Base-by-base conservation (phyloP, 1,284 basidiomycete genomes). In the Cutaneotrichosporon arboriforme region DNA sequence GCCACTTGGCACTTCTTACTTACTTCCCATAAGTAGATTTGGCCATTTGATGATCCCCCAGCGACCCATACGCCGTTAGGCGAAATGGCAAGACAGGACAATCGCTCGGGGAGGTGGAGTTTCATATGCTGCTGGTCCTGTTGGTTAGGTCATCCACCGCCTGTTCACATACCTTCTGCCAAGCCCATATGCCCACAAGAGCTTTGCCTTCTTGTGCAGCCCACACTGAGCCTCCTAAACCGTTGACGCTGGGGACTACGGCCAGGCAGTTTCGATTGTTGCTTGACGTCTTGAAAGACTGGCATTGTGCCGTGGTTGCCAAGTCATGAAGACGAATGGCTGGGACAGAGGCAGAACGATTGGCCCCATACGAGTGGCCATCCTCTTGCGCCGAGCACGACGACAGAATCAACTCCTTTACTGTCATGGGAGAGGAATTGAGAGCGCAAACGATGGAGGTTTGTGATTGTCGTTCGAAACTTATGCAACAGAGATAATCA, bases 21-120 rank as follows among this genome's bases (percentile, higher is more conserved):
- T 62, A 84, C 90, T 86, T 96, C 91, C 94, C 94, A 98, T 1
- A 98, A 75, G 68, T 92, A 93, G 64, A 97, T 82, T 48, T 91
- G 84, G 23, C 94, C 94, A 66, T 88, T 87, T 2, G 81, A 75
- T 0, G 90, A 92, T 20, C 92, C 94, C 13, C 86, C 91, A 0
- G 90, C 92, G 61, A 88, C 88, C 63, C 85, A 88, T 18, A 79
- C 76, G 2, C 90, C 90, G 46, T 77, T 78, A 4, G 80, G 80
- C 67, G 92, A 89, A 5, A 88, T 70, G 2, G 86, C 79, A 38
- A 97, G 80, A 63, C 87, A 90, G 12, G 84, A 81, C 46, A 97
- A 77, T 67, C 87, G 89, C 71, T 97, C 91, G 0, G 94, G 90
- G 0, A 97, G 78, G 15, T 97, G 86, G 41, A 94, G 82, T 71